A percentile compares a stretch with the other conserved stretches of the same genome.
Evolutionary conservation across 2,329 filamentous ascomycete species (phyloP).

Genomic region (Xylaria sp.): DNA sequence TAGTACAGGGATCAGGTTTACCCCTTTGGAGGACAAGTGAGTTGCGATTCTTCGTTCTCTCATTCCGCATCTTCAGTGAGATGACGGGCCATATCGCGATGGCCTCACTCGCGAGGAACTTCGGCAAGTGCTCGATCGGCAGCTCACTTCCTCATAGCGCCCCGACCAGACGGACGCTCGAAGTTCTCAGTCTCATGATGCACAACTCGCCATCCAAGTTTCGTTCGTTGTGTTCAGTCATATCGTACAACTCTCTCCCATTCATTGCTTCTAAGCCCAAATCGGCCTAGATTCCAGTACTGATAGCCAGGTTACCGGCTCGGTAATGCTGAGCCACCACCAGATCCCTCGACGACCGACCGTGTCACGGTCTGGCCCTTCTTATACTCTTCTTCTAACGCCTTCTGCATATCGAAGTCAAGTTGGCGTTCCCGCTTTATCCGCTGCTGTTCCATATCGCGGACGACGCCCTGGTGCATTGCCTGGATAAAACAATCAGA

Average conservation of each 20-base stretch:
- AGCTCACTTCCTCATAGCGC: background rate
- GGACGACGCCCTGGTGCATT: slow-evolving; percentile 92
- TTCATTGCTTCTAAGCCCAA: background rate
- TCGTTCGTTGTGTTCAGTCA: background rate
- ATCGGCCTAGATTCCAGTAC: background rate
- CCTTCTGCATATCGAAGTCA: slow-evolving; percentile 88
- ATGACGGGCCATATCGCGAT: background rate
- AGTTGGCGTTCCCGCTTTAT: slow-evolving; percentile 85
- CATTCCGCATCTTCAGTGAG: background rate
- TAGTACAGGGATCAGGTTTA: background rate
- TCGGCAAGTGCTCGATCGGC: background rate
- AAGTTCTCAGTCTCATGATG: background rate
- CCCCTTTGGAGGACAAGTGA: background rate
- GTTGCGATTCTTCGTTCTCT: background rate
- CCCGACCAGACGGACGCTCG: background rate
- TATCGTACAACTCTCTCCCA: background rate
- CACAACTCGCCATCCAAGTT: background rate
- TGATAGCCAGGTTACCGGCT: slow-evolving; percentile 16
- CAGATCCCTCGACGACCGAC: slow-evolving; percentile 18
- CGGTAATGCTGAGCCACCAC: slow-evolving; percentile 20
- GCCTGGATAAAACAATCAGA: slow-evolving; percentile 48
- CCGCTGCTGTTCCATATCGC: slow-evolving; percentile 90
- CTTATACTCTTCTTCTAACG: slow-evolving; percentile 81
- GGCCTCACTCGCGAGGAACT: background rate
- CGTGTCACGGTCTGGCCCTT: slow-evolving; percentile 70